These are phyloP conservation scores for Colletotrichum viniferum DNA, from an alignment of 2,329 filamentous ascomycete genomes.

Conservation along the genomic window DNA sequence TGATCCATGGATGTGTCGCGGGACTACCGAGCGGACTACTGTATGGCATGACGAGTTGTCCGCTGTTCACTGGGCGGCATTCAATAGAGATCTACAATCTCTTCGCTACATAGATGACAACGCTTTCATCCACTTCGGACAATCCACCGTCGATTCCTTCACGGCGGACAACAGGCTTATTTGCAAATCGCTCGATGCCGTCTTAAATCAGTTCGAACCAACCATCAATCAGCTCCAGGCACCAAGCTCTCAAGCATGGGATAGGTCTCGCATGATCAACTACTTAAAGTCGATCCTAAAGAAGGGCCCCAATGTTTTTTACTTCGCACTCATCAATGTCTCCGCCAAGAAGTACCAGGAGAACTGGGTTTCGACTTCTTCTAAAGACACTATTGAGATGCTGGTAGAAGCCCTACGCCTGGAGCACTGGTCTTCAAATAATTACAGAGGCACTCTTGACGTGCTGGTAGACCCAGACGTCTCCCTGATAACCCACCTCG, in stretches of 20 bases:
- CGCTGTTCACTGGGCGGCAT: neutral
- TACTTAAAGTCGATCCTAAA: neutral
- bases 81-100: neutral
- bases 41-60: neutral
- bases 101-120: accelerated
- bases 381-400: neutral
- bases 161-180: neutral
- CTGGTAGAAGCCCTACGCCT: neutral
- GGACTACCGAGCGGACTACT: neutral
- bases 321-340: neutral
- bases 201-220: neutral
- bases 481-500: accelerated
- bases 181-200: neutral
- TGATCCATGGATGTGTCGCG: neutral
- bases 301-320: neutral
- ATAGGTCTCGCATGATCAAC: neutral
- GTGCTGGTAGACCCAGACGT: neutral
- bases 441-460: neutral
- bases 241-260: neutral
- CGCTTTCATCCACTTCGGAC: neutral
- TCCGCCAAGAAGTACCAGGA: neutral
- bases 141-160: neutral
- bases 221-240: accelerated
- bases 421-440: neutral
- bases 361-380: neutral